These are phyloP conservation scores for Phaseolus coccineus DNA, from an alignment of 331 rosid genomes.

Conservation along the genomic window DNA sequence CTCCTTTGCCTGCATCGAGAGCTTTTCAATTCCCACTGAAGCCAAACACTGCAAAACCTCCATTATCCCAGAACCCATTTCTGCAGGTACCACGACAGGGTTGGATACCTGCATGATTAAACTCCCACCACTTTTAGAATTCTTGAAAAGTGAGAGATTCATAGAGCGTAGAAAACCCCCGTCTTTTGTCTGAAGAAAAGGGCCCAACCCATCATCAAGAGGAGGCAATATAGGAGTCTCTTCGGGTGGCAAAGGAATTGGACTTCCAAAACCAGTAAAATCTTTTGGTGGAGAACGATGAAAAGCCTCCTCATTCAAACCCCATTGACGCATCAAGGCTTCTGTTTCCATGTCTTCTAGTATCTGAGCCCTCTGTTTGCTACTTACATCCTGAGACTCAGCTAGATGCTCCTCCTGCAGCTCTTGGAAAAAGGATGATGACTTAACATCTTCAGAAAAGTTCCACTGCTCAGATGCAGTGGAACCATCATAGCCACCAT, in stretches of 20 bases:
- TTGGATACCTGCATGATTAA: constrained; percentile 94
- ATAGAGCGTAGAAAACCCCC: constrained; percentile 89
- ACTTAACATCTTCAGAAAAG: constrained; percentile 57
- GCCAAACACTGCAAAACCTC: constrained; percentile 89
- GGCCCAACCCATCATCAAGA: constrained; percentile 90
- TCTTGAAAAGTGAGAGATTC: constrained; percentile 77
- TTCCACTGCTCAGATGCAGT: constrained; percentile 54
- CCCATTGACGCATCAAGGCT: constrained; percentile 95
- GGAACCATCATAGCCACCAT: constrained; percentile 47
- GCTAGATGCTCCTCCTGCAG: constrained; percentile 61
- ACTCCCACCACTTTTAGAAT: constrained; percentile 76
- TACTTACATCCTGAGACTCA: constrained; percentile 58
- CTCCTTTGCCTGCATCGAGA: constrained; percentile 95
- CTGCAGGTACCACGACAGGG: constrained; percentile 98
- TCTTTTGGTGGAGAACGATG: constrained; percentile 80
- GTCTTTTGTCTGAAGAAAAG: constrained; percentile 80
- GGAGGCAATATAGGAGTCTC: constrained; percentile 72
- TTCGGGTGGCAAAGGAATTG: constrained; percentile 70
- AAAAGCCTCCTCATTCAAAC: constrained; percentile 85
- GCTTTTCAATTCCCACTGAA: constrained; percentile 92
- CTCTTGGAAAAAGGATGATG: constrained; percentile 64
- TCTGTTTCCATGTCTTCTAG: constrained; percentile 94
- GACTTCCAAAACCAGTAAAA: constrained; percentile 77
- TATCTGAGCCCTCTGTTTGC: constrained; percentile 77
- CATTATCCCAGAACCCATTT: constrained; percentile 94